Percentiles rank a stretch among this genome's conserved stretches.
Evolutionary conservation across 495 filamentous ascomycete species (phyloP).

Genomic region (Xylaria telfairii): DNA sequence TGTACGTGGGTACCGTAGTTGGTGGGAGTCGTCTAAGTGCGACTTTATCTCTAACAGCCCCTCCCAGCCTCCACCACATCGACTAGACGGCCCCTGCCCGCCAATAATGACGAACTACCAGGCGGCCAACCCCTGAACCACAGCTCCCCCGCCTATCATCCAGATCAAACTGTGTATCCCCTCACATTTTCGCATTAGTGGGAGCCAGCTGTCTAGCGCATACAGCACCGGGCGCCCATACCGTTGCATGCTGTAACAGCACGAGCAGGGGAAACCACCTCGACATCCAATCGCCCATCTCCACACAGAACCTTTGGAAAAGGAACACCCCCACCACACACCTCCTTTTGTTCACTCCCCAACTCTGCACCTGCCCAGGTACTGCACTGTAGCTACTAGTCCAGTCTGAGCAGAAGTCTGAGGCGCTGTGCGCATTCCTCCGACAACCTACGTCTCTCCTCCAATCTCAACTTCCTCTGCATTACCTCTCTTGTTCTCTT

Average conservation of each 20-base stretch:
- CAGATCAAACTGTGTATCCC: not conserved
- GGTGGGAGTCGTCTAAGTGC: not conserved
- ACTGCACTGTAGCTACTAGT: no score
- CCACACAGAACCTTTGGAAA: conserved; percentile 25
- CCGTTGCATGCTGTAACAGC: not conserved
- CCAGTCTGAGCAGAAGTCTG: conserved; percentile 17
- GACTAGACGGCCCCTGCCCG: not conserved
- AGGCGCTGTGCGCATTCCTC: conserved; percentile 39
- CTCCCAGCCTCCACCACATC: conserved; percentile 11
- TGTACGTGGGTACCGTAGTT: not conserved
- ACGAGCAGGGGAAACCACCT: not conserved
- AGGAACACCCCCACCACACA: conserved; percentile 19
- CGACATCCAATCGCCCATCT: not conserved
- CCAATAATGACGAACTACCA: not conserved
- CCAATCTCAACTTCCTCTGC: conserved; percentile 28
- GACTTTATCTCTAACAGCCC: not conserved
- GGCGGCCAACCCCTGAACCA: conserved; percentile 17
- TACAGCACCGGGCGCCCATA: not conserved
- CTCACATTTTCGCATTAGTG: conserved; percentile 19
- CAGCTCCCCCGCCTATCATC: conserved; percentile 11
- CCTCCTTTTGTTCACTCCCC: conserved; percentile 22
- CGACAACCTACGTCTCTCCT: conserved; percentile 29
- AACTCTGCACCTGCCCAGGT: conserved; percentile 13
- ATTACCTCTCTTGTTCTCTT: conserved; percentile 30
- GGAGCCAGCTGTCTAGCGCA: conserved; percentile 16